Percentiles rank a stretch among this genome's conserved stretches.
Conservation (phyloP, 129 eudicot species). For the Saposhnikovia divaricata region DNA sequence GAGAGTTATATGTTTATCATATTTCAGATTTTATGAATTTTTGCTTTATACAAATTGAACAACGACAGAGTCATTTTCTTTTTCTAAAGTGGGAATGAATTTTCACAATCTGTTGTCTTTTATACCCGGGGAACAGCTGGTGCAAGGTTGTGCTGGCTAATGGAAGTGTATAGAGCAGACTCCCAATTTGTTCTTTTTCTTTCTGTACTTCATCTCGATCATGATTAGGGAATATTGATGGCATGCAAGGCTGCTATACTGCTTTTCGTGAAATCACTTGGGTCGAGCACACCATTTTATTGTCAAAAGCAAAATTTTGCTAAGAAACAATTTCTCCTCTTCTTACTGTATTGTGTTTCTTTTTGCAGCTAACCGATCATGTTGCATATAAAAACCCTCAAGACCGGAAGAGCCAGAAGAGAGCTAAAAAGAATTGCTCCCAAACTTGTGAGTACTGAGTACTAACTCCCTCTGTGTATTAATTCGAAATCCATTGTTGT, state of each 20-base stretch:
- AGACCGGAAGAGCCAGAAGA: constrained; percentile 59
- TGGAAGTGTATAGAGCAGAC: neutral
- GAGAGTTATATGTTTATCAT: no score
- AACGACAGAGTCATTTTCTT: neutral
- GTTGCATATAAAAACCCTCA: constrained; percentile 75
- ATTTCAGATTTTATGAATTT: no score
- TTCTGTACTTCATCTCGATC: neutral
- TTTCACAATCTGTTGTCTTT: no score
- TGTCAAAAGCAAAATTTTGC: neutral
- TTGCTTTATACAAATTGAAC: no score
- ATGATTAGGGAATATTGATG: neutral
- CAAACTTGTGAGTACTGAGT: constrained; percentile 54
- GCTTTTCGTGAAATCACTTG: no score
- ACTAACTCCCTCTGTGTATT: neutral
- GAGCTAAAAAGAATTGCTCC: constrained; percentile 93
- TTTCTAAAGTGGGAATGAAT: neutral
- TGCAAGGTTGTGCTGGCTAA: neutral
- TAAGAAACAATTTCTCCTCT: neutral
- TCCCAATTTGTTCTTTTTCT: neutral
- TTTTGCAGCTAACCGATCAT: constrained; percentile 27
- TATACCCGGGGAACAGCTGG: neutral
- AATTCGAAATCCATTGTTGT: neutral
- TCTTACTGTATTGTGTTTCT: neutral
- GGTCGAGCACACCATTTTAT: neutral
- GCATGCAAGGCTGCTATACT: neutral